These are phyloP conservation scores for Lichenothelia convexa DNA, from an alignment of 495 filamentous ascomycete genomes.

Conservation along the genomic window DNA sequence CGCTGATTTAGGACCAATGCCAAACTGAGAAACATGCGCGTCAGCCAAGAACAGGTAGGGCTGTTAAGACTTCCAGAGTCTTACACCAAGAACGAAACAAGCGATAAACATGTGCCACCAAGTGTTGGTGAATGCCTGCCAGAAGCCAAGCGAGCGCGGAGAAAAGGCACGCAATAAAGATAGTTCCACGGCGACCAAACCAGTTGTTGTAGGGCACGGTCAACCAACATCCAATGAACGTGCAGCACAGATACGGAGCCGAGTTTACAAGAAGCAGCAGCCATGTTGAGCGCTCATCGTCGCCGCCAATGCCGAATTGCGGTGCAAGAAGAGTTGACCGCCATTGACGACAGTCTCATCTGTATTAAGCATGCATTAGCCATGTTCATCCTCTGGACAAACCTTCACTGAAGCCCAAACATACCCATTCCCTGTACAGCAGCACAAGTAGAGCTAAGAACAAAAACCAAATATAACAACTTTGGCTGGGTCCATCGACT, in stretches of 20 bases:
- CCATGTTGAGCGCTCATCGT: slow-evolving; percentile 29
- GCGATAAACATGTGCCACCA: slow-evolving; percentile 43
- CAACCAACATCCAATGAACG: slow-evolving; percentile 42
- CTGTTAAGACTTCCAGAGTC: no score
- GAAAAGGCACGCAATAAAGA: slow-evolving; percentile 57
- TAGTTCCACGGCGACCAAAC: slow-evolving; percentile 46
- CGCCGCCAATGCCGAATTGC: slow-evolving; percentile 47
- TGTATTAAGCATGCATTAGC: no score
- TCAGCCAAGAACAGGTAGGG: slow-evolving; percentile 39
- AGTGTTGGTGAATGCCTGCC: slow-evolving; percentile 48
- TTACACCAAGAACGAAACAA: slow-evolving; percentile 15
- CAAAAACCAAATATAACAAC: slow-evolving; percentile 49
- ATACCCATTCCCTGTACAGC: slow-evolving; percentile 55
- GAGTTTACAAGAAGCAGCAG: slow-evolving; percentile 48
- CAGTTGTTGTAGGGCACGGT: slow-evolving; percentile 38
- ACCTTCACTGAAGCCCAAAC: background rate
- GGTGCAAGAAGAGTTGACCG: slow-evolving; percentile 45
- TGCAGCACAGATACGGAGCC: slow-evolving; percentile 57
- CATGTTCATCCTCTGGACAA: no score
- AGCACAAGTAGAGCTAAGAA: slow-evolving; percentile 42
- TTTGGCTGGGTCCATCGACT: slow-evolving; percentile 58
- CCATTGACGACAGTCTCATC: slow-evolving; percentile 70
- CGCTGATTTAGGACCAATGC: slow-evolving; percentile 64
- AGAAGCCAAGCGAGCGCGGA: slow-evolving; percentile 54
- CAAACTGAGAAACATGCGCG: no score